Base-by-base conservation (phyloP, 1,284 basidiomycete genomes). In the Puccinia coronata region DNA sequence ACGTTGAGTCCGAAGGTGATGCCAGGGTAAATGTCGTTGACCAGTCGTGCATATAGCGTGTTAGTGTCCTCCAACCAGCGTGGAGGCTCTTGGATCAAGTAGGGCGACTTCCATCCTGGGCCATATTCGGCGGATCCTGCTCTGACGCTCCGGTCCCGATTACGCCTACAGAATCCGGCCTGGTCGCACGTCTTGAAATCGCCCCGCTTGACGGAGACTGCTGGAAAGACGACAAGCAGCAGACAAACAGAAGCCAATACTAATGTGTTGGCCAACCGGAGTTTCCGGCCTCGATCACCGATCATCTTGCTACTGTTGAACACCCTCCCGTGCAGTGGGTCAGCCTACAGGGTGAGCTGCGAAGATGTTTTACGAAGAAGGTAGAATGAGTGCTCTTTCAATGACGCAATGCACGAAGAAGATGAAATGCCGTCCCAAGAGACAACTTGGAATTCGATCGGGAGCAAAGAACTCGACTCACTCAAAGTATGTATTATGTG, bases 151-250 rank as follows among this genome's bases (percentile, higher is more conserved):
- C 97, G 90, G 0, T 91, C 92, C 67, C 95, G 91, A 74, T 94
- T 93, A 82, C 95, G 89, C 69, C 93, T 90, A 88, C 95, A 97
- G 88, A 98, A 97, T 20, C 92, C 93, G 0, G 93, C 90, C 86
- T 97, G 93, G 25, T 90, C 89, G 86, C 95, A 97, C 82, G 91
- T 93, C 87, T 96, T 97, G 89, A 95, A 97, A 87, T 97, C 93
- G 82, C 92, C 89, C 55, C 89, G 85, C 84, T 89, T 89, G 81
- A 88, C 88, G 6, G 85, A 87, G 1, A 28, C 20, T 16, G 49
- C 23, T 20, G 55, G 79, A 28, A 61, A 59, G 6, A 71, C 57
- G 1, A 74, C n/a, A 25, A 72, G 51, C 5, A 72, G 16, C 3
- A 55, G 51, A 34, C 49, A 36, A 25, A 72, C 18, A 16, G n/a